Conservation (phyloP, 495 filamentous ascomycete species). For the Stereocaulon alpinum region DNA sequence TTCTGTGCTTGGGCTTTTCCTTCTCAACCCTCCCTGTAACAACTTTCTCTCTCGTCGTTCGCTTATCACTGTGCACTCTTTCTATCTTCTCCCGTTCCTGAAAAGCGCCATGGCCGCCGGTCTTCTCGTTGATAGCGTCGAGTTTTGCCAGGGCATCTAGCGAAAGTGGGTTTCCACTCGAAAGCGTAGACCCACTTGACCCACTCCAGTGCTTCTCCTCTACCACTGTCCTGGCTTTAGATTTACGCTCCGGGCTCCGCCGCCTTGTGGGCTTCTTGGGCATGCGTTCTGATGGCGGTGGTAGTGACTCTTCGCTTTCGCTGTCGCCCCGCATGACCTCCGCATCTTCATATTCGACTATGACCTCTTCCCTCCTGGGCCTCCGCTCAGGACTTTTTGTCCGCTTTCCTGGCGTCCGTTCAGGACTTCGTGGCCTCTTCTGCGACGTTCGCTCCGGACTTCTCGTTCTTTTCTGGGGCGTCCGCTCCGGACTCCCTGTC, state of each 20-base stretch:
- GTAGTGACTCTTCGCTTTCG: constrained; percentile 1
- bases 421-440: constrained; percentile 1
- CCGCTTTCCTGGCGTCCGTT: constrained; percentile 14
- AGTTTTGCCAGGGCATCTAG: constrained; percentile 52
- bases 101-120: constrained; percentile 18
- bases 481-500: constrained; percentile 8
- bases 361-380: background rate
- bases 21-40: constrained; percentile 17
- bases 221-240: background rate
- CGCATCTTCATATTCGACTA: constrained; percentile 1
- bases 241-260: constrained; percentile 9
- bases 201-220: constrained; percentile 15
- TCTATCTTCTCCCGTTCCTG: constrained; percentile 20
- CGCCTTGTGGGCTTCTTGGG: background rate
- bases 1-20: constrained; percentile 22
- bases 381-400: constrained; percentile 8
- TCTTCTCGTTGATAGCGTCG: constrained; percentile 44
- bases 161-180: constrained; percentile 11
- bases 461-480: constrained; percentile 7
- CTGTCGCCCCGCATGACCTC: background rate
- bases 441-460: constrained; percentile 9
- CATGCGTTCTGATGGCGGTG: background rate
- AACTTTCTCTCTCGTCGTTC: constrained; percentile 28
- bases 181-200: constrained; percentile 9
- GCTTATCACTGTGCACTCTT: constrained; percentile 18